Conservation (phyloP, 176 grass and related monocot genomes). For the Guadua angustifolia region DNA sequence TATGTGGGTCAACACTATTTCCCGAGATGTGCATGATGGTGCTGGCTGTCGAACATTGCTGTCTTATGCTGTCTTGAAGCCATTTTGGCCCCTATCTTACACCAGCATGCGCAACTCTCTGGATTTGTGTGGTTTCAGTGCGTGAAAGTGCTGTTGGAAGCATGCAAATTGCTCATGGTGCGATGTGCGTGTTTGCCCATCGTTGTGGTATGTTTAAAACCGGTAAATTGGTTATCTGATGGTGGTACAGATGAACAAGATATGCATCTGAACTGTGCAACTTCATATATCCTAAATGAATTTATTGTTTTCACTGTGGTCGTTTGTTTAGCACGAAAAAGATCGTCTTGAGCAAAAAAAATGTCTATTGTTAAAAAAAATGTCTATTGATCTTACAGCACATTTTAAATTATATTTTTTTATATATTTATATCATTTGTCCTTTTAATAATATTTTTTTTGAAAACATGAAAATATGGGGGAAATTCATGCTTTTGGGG, state of each 20-base stretch:
- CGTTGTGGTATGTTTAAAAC: too few species aligned
- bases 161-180: background rate
- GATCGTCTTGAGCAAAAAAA: too few species aligned
- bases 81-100: background rate
- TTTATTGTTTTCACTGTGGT: background rate
- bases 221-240: slow-evolving; percentile 27
- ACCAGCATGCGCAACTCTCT: slow-evolving; percentile 15
- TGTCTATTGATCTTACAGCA: background rate
- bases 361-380: too few species aligned
- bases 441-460: too few species aligned
- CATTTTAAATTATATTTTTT: too few species aligned
- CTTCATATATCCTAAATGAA: background rate
- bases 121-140: slow-evolving; percentile 13
- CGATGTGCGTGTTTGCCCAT: background rate
- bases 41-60: slow-evolving; percentile 1
- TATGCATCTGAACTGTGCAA: slow-evolving; percentile 25
- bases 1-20: slow-evolving; percentile 66
- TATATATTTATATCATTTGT: too few species aligned
- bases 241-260: slow-evolving; percentile 28
- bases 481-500: too few species aligned
- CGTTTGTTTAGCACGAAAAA: too few species aligned
- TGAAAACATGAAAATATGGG: too few species aligned
- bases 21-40: slow-evolving; percentile 57
- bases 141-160: slow-evolving; percentile 9
- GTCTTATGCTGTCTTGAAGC: background rate